These are phyloP conservation scores for Lachancea lanzarotensis DNA, from an alignment of 805 yeast genomes.

Conservation along the genomic window DNA sequence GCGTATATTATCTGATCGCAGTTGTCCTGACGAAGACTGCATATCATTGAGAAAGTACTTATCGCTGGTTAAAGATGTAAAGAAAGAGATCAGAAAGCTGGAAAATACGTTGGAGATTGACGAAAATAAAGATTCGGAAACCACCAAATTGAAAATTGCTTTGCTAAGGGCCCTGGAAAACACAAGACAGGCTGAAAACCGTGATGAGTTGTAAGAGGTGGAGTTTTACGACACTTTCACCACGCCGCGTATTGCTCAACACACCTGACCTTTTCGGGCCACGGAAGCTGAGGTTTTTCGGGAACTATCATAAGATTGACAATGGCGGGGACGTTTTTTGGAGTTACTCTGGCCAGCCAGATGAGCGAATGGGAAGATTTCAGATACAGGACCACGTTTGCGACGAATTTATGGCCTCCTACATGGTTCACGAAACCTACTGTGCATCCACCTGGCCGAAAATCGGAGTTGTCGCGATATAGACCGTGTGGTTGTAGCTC, in stretches of 20 bases:
- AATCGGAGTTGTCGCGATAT: conserved; percentile 71
- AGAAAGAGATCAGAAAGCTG: conserved; percentile 28
- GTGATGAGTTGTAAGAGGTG: conserved; percentile 1
- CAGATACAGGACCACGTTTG: conserved; percentile 74
- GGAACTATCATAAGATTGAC: conserved; percentile 68
- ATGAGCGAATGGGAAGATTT: conserved; percentile 46
- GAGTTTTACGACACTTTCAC: conserved; percentile 11
- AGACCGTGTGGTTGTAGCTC: conserved; percentile 65
- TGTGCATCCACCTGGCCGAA: conserved; percentile 64
- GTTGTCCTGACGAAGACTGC: conserved; percentile 34
- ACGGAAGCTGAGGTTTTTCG: conserved; percentile 63
- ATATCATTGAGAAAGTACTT: conserved; percentile 12
- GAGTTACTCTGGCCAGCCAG: conserved; percentile 85
- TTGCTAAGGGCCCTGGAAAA: background rate
- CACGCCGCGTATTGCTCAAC: conserved; percentile 39
- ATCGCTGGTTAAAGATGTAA: conserved; percentile 29
- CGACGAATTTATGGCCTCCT: conserved; percentile 95
- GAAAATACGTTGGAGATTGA: conserved; percentile 19
- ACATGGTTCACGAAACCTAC: conserved; percentile 76
- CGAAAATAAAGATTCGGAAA: conserved; percentile 1
- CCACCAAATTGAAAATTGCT: background rate
- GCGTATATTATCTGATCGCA: conserved; percentile 34
- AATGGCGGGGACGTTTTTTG: conserved; percentile 65
- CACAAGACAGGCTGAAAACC: background rate
- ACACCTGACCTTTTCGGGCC: conserved; percentile 55